phyloP scores from a whole-genome alignment of 192 early-diverging fungal species.

The Podila horticola region DNA sequence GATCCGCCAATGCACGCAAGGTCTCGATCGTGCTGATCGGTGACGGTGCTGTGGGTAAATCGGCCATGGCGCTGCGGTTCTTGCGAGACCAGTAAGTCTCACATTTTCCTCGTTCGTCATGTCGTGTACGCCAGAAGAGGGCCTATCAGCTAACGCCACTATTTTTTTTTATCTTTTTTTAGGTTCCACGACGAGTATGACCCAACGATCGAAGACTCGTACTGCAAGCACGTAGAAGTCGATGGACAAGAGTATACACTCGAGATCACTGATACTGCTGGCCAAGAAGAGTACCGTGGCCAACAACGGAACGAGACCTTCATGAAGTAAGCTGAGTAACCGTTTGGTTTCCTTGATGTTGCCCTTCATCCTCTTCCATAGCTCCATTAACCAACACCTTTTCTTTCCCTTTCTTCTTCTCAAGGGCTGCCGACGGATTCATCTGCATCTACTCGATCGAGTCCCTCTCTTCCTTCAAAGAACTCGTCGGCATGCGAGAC shows the following conservation, averaged over 20 bases:
- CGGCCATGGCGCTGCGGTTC: slow-evolving; percentile 84
- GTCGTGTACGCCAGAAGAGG: neutral
- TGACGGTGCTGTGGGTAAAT: slow-evolving; percentile 70
- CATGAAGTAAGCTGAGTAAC: slow-evolving; percentile 21
- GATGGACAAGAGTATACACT: slow-evolving; percentile 76
- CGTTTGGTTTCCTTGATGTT: slow-evolving; percentile 2
- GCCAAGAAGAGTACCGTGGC: slow-evolving; percentile 83
- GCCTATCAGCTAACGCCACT: too few species aligned
- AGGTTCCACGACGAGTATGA: slow-evolving; percentile 1
- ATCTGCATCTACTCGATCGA: slow-evolving; percentile 86
- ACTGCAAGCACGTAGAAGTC: slow-evolving; percentile 79
- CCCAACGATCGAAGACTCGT: slow-evolving; percentile 60
- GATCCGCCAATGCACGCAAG: slow-evolving; percentile 6
- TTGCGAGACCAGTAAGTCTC: slow-evolving; percentile 76
- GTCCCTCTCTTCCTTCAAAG: slow-evolving; percentile 77
- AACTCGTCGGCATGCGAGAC: slow-evolving; percentile 76
- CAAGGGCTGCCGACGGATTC: slow-evolving; percentile 86
- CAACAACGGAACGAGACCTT: slow-evolving; percentile 42
- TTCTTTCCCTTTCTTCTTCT: slow-evolving; percentile 55
- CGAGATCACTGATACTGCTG: slow-evolving; percentile 85
- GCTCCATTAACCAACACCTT: neutral
- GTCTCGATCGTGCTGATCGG: slow-evolving; percentile 41
- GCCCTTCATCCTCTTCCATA: neutral
- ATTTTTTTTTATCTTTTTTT: slow-evolving; percentile 57
- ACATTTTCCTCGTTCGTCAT: neutral